Conservation (phyloP, 768 basidiomycete genomes). For the Lepiota brunneoincarnata region DNA sequence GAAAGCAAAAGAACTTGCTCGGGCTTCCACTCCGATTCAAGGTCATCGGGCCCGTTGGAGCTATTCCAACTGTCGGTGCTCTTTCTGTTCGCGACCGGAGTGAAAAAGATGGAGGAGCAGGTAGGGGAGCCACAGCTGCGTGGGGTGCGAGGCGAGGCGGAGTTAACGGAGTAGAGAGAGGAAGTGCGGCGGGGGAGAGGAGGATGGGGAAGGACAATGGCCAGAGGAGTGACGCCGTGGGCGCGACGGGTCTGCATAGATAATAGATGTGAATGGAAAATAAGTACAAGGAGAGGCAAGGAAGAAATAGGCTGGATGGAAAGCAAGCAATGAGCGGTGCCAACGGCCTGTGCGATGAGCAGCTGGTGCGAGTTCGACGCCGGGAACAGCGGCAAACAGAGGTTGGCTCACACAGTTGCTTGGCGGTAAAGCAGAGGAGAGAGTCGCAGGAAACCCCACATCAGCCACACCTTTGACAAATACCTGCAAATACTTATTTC, state of each 20-base stretch:
- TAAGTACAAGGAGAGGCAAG: slow-evolving; percentile 26
- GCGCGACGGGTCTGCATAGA: slow-evolving; percentile 53
- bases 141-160: slow-evolving; percentile 58
- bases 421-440: neutral
- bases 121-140: slow-evolving; percentile 52
- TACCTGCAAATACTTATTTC: slow-evolving; percentile 9
- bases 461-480: slow-evolving; percentile 5
- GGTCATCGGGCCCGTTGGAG: slow-evolving; percentile 61
- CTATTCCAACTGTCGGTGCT: slow-evolving; percentile 87
- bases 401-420: neutral
- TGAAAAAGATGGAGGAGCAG: slow-evolving; percentile 51
- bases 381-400: slow-evolving; percentile 10
- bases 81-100: slow-evolving; percentile 51
- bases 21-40: slow-evolving; percentile 69
- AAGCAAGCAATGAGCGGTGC: neutral
- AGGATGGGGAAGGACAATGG: slow-evolving; percentile 63
- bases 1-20: slow-evolving; percentile 69
- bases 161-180: slow-evolving; percentile 45
- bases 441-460: slow-evolving; percentile 4
- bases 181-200: slow-evolving; percentile 48
- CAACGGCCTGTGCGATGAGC: slow-evolving; percentile 13
- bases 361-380: slow-evolving; percentile 10
- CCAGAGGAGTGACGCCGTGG: slow-evolving; percentile 49
- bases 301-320: slow-evolving; percentile 20
- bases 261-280: slow-evolving; percentile 19